Base-by-base conservation (phyloP, 2,329 filamentous ascomycete genomes). In the Xylogone sp. region DNA sequence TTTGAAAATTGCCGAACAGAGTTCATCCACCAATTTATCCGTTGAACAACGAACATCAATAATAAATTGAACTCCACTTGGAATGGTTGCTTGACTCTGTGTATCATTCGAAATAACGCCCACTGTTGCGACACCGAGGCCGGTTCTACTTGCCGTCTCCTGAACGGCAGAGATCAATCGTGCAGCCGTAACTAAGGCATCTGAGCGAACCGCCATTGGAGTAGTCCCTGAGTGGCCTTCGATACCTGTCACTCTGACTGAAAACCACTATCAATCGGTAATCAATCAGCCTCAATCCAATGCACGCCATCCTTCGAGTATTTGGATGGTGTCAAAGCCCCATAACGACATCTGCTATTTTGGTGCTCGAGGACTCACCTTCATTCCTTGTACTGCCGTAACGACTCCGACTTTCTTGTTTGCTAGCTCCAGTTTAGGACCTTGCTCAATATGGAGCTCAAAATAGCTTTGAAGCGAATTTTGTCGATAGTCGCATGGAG, bases 371-470 rank as follows among this genome's bases (percentile, higher is more conserved):
- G 5, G n/a, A 39, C 34, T 9, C n/a, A 39, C 34, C 34, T 55
- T 59, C 55, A 62, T 61, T 1, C 84, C 85, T 64, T 91, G 87
- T 1, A 88, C 86, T 2, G 85, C 86, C 21, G 78, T 78, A 6
- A 92, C 88, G 6, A 89, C 76, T 16, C 86, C 84, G 43, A 92
- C 75, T 50, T 83, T 82, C 59, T 83, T 77, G 27, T 75, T 69
- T 27, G 78, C 72, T 16, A 76, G 75, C 60, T 91, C 83, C 1
- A 95, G 75, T 21, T 88, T 79, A 0, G 87, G 88, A 0, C 88
- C 88, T 65, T 95, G 90, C 65, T 95, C 59, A 21, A 61, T 63
- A 62, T 93, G 89, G 8, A 93, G 75, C 67, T 93, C 88, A 60
- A 93, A 92, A 65, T 92, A 87, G 0, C 85, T 86, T 0, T 80